These are phyloP conservation scores for Aspergillus steynii DNA, from an alignment of 495 filamentous ascomycete genomes.

Conservation along the genomic window DNA sequence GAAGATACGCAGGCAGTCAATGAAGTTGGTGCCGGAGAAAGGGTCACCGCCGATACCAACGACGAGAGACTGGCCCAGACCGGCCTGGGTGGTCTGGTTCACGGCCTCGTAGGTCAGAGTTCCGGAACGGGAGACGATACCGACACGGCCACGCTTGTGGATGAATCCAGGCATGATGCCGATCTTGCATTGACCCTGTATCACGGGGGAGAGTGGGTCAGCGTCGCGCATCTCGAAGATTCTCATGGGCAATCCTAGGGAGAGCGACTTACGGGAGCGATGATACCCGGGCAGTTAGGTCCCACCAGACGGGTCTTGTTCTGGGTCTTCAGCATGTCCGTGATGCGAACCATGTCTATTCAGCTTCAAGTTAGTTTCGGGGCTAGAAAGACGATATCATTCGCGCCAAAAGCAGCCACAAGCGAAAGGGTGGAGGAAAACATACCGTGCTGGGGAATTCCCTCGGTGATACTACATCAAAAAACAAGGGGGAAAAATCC, in stretches of 20 bases:
- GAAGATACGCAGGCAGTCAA: constrained; percentile 97
- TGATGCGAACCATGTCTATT: constrained; percentile 97
- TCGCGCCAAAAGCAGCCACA: constrained; percentile 24
- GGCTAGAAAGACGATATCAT: neutral
- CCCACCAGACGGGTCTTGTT: constrained; percentile 94
- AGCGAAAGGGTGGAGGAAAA: constrained; percentile 6
- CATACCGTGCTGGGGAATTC: constrained; percentile 93
- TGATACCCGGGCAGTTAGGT: constrained; percentile 98
- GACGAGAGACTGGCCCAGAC: constrained; percentile 95
- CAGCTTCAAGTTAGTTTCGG: neutral
- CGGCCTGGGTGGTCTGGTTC: constrained; percentile 97
- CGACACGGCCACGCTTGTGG: constrained; percentile 98
- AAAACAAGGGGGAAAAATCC: constrained; percentile 1
- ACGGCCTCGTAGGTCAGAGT: constrained; percentile 99
- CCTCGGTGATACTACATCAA: constrained; percentile 80
- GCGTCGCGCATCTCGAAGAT: constrained; percentile 7
- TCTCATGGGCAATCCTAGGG: neutral
- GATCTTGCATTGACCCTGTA: constrained; percentile 97
- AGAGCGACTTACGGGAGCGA: constrained; percentile 64
- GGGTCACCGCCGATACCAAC: constrained; percentile 98
- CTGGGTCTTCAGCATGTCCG: constrained; percentile 96
- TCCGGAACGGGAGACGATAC: constrained; percentile 97
- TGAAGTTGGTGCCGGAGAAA: constrained; percentile 99
- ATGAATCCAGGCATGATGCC: constrained; percentile 99
- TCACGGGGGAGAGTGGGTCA: constrained; percentile 12